phyloP scores from a whole-genome alignment of 2,329 filamentous ascomycete species.

The Endoconidiophora polonica region DNA sequence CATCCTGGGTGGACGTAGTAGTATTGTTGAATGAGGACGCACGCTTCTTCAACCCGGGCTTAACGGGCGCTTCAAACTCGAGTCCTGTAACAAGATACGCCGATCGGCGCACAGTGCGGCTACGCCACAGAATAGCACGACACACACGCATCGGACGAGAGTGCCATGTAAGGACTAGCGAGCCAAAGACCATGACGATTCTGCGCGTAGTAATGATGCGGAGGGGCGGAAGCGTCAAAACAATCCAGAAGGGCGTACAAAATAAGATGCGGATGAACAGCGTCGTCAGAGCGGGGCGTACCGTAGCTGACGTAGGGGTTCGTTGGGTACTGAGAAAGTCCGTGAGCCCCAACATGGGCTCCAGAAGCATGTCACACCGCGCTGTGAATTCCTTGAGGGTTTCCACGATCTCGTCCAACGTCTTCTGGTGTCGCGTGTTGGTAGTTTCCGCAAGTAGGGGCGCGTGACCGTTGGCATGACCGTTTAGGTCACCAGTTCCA shows the following conservation, averaged over 20 bases:
- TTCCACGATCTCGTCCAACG: slow-evolving; percentile 91
- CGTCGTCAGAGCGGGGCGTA: slow-evolving; percentile 71
- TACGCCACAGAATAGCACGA: slow-evolving; percentile 81
- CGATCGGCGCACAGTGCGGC: slow-evolving; percentile 51
- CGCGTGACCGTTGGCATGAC: slow-evolving; percentile 24
- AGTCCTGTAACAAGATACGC: slow-evolving; percentile 66
- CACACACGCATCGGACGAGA: slow-evolving; percentile 72
- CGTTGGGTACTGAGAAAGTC: slow-evolving; percentile 86
- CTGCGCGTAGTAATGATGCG: slow-evolving; percentile 75
- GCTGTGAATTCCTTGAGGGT: slow-evolving; percentile 80
- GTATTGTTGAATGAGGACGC: slow-evolving; percentile 11
- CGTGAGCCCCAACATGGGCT: slow-evolving; percentile 74
- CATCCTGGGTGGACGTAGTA: slow-evolving; percentile 15
- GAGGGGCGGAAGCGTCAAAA: slow-evolving; percentile 65
- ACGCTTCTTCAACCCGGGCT: slow-evolving; percentile 15
- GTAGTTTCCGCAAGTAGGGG: slow-evolving; percentile 33
- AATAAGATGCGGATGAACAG: slow-evolving; percentile 80
- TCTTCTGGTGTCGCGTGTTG: slow-evolving; percentile 72
- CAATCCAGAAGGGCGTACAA: slow-evolving; percentile 75
- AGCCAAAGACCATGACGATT: slow-evolving; percentile 72
- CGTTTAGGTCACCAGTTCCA: slow-evolving; percentile 12
- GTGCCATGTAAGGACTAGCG: slow-evolving; percentile 79
- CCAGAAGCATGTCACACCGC: slow-evolving; percentile 78
- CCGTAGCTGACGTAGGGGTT: slow-evolving; percentile 81
- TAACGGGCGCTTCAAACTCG: slow-evolving; percentile 40